Percentiles rank a stretch among this genome's conserved stretches.
These are phyloP conservation scores for Talinum fruticosum DNA, from an alignment of 148 eudicot genomes.

Conservation along the genomic window DNA sequence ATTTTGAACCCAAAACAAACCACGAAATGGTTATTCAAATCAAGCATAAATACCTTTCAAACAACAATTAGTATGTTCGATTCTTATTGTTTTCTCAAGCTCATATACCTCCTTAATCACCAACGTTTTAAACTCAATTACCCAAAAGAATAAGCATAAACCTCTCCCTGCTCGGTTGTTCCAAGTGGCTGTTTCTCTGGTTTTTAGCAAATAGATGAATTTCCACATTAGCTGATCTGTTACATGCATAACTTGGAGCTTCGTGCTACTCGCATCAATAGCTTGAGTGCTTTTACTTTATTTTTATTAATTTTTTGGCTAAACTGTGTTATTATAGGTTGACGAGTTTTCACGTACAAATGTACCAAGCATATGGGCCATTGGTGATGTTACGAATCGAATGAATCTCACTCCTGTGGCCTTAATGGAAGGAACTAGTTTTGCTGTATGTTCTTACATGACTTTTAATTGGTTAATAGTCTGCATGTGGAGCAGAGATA, in stretches of 20 bases:
- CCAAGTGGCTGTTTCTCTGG: not conserved
- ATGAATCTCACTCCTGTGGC: constrained; percentile 99
- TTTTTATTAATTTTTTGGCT: not conserved
- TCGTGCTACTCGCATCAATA: not conserved
- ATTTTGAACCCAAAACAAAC: not conserved
- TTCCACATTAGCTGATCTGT: not conserved
- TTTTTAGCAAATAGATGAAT: too few relatives aligned
- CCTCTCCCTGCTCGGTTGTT: not conserved
- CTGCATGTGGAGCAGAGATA: not conserved
- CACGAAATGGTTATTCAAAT: not conserved
- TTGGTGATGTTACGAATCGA: constrained; percentile 93
- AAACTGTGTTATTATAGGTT: constrained; percentile 49
- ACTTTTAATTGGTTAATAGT: constrained; percentile 5
- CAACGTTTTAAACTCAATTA: too few relatives aligned
- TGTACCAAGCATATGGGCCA: constrained; percentile 91
- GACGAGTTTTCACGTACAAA: constrained; percentile 76
- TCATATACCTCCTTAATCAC: not conserved
- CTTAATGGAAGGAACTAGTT: constrained; percentile 90
- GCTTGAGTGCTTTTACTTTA: not conserved
- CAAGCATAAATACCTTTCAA: not conserved
- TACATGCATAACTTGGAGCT: not conserved
- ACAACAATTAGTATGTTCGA: not conserved
- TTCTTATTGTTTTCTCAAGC: not conserved
- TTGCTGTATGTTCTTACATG: constrained; percentile 57
- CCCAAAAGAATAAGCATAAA: too few relatives aligned